Conservation (phyloP, 495 filamentous ascomycete genomes). For the Penicillium paradoxum region DNA sequence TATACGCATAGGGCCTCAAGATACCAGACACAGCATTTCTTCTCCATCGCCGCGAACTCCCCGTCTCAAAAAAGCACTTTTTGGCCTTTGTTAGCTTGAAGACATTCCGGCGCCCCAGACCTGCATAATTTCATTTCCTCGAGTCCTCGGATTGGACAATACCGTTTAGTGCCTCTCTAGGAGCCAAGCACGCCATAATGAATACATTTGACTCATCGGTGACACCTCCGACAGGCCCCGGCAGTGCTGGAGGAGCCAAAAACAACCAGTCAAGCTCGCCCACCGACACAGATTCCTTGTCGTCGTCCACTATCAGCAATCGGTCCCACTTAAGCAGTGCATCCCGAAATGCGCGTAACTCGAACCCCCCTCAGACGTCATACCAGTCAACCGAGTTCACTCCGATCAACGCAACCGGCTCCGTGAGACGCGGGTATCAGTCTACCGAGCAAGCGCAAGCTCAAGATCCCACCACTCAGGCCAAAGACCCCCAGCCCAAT, state of each 20-base stretch:
- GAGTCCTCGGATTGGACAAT: conserved; percentile 12
- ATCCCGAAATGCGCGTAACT: conserved; percentile 11
- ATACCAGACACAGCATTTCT: not conserved
- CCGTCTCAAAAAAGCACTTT: not conserved
- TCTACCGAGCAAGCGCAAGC: conserved; percentile 24
- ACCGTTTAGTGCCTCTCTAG: conserved; percentile 11
- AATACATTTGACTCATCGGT: conserved; percentile 30
- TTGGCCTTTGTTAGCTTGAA: not conserved
- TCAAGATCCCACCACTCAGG: conserved; percentile 4
- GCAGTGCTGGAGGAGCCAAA: conserved; percentile 10
- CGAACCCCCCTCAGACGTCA: conserved; percentile 10
- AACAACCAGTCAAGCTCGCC: conserved; percentile 23
- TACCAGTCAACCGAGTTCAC: conserved; percentile 28
- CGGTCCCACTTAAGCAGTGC: conserved; percentile 21
- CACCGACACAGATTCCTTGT: conserved; percentile 19
- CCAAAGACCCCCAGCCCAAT: not conserved
- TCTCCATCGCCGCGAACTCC: not conserved
- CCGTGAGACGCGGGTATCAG: conserved; percentile 31
- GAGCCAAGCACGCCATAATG: conserved; percentile 39
- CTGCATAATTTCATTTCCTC: conserved; percentile 11
- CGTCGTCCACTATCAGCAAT: conserved; percentile 22
- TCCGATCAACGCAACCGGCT: conserved; percentile 26
- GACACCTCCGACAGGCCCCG: conserved; percentile 19
- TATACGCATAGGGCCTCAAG: not conserved
- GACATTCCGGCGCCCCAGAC: conserved; percentile 2